Percentiles rank a stretch among this genome's conserved stretches.
These are phyloP conservation scores for Excoecaria agallocha DNA, from an alignment of 345 rosid genomes.

Conservation along the genomic window DNA sequence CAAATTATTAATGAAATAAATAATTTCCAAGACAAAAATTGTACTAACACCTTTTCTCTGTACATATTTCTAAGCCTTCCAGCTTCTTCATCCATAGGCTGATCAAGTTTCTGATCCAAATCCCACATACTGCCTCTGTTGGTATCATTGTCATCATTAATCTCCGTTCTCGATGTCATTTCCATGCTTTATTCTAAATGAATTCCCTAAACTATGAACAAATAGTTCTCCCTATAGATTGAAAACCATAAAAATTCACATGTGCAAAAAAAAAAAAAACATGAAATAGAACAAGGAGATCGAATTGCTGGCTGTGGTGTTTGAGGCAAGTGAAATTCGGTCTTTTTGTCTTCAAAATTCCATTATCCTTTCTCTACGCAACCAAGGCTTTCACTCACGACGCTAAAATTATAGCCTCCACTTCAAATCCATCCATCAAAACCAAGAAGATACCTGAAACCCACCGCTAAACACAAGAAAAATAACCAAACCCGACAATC, in stretches of 20 bases:
- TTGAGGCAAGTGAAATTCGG: no score
- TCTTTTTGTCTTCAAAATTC: no score
- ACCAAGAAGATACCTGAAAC: neutral
- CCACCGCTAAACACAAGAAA: neutral
- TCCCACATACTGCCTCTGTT: slow-evolving; percentile 83
- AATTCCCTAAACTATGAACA: neutral
- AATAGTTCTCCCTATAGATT: neutral
- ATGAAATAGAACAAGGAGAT: no score
- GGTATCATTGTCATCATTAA: slow-evolving; percentile 46
- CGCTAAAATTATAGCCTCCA: no score
- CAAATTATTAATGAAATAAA: no score
- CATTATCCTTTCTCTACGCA: no score
- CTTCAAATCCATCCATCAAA: neutral
- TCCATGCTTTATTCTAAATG: slow-evolving; percentile 18
- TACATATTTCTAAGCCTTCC: slow-evolving; percentile 67
- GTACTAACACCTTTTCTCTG: slow-evolving; percentile 60
- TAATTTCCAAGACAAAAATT: neutral
- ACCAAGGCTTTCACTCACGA: no score
- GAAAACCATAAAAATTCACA: neutral
- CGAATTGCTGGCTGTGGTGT: neutral
- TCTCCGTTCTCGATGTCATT: slow-evolving; percentile 47
- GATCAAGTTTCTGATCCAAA: slow-evolving; percentile 89
- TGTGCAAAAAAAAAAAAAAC: no score
- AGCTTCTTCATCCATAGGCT: slow-evolving; percentile 98
- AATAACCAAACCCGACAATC: neutral